Evolutionary conservation across 2,329 filamentous ascomycete genomes (phyloP), one percentile per base, ranked within the genome.

Genomic region (Aspergillus glaucus): DNA sequence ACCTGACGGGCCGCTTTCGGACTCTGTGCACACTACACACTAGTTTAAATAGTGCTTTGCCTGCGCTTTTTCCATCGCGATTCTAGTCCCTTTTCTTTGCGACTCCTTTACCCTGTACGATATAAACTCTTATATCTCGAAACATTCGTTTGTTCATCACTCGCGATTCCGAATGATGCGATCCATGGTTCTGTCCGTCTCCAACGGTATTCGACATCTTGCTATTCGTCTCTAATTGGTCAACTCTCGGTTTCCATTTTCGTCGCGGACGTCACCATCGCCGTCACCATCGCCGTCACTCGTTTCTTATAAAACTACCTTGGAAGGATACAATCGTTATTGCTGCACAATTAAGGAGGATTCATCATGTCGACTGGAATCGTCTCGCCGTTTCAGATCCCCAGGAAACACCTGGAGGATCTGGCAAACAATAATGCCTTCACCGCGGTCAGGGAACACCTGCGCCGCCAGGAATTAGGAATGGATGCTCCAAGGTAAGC

Each of bases 391-490:
- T 69, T 71, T 52, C 64, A 62, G 28, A 61, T 71, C 48, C 59
- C 65, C n/a, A 52, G 45, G 3, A 54, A 59, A 17, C 62, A 68
- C 17, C 55, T 58, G 44, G 54, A 62, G 34, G 60, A 61, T 17
- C 48, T 70, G 48, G 62, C 63, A 44, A 59, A 54, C 44, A 70
- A 69, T 57, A 62, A 67, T 40, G 59, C 63, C 19, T 71, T 71
- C 44, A 54, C 50, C 15, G 56, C 60, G 6, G 57, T 69, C 47
- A 59, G 66, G 32, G 64, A 65, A 28, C 62, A 65, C 42, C 53
- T 70, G 34, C 59, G 58, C 44, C 64, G 66, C 43, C 67, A 64
- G 50, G 67, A 68, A 50, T 55, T 62, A 48, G 66, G 62, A 36
- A 65, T 62, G 54, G 57, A 65, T 46, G 58, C 62, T 28, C 64